Evolutionary conservation across 495 filamentous ascomycete species (phyloP), one percentile per base, ranked within the genome.

Genomic region (Echria macrotheca): DNA sequence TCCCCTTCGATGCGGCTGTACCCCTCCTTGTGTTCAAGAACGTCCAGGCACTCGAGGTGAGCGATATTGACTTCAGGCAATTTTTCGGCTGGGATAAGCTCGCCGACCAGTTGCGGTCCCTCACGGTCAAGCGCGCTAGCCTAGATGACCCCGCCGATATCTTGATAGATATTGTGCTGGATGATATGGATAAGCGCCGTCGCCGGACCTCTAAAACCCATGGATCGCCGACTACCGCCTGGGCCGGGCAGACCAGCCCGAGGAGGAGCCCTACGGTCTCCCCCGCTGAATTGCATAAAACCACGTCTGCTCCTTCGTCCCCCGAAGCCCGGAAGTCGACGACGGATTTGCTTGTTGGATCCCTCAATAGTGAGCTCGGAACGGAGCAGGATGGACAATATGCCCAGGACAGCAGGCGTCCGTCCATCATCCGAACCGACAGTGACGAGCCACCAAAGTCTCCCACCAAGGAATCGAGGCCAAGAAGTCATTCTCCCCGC

Each of bases 1-100:
- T 98, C 59, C 93, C 93, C 3, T 96, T 98, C 65, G 93, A 98
- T 63, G 93, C 88, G 31, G 93, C 93, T n/a, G 93, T 98, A 21
- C 93, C 93, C 14, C 71, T 97, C 9, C 83, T 89, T 64, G 84
- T 86, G 21, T 97, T 98, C 77, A 97, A 98, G 73, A 98, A 97
- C 58, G 68, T 96, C 40, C 89, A 88, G 66, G 83, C 86, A 8
- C 74, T 98, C 56, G 93, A 97, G 68, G 88, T 98, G 35, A 88
- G 83, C 67, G 90, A 95, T 64, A 83, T 96, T 61, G 93, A 97
- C 68, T 95, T 94, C 61, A 82, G 93, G 53, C 91, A 95, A 53
- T 95, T 97, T 68, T 95, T 87, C 65, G 93, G 93, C 35, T 98
- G 93, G 93, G 93, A 97, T 66, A 79, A 84, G 49, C 61, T 96